Base-by-base conservation (phyloP, 2,329 filamentous ascomycete species). In the Trichoderma aggressivum region DNA sequence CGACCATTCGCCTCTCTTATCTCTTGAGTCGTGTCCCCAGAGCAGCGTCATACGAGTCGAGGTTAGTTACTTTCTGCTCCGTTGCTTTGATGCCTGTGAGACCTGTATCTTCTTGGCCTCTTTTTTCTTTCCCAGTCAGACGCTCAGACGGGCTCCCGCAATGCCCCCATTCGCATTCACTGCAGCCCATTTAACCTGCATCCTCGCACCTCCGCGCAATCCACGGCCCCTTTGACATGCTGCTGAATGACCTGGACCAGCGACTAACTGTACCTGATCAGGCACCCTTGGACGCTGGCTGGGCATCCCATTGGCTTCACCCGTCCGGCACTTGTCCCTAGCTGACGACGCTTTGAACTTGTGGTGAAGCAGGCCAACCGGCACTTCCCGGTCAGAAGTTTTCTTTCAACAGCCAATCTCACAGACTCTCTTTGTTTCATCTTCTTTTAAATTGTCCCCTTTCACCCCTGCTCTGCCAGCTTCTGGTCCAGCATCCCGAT, bases 291-390 rank as follows among this genome's bases (percentile, higher is more conserved):
- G 16, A 50, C n/a, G 11, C 53, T 67, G 24, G 18, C 50, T 21
- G 34, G 16, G 50, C 60, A 26, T 53, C 32, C 32, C 65, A 58
- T 59, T 60, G 39, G 60, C 30, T n/a, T 39, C 58, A 30, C 39
- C 56, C 36, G 26, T 18, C 55, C 67, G 7, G 36, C 63, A 61
- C 39, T 43, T 61, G 62, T 16, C 18, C 32, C 39, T 47, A 32
- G 68, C 59, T 70, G 68, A 70, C 68, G 68, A 70, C 68, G 68
- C 68, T 24, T 70, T 63, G 59, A 50, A 34, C 43, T 47, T 64
- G n/a, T 32, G 63, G 14, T 34, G 26, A 24, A 61, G n/a, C 58
- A 28, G 55, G 36, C 59, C 34, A 64, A 56, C 60, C 34, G 26
- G 39, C 59, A 11, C 67, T 26, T 70, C 58, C 58, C 39, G 30